Evolutionary conservation across 345 rosid genomes (phyloP), one percentile per base, ranked within the genome.

Genomic region (Ceriops zippeliana): DNA sequence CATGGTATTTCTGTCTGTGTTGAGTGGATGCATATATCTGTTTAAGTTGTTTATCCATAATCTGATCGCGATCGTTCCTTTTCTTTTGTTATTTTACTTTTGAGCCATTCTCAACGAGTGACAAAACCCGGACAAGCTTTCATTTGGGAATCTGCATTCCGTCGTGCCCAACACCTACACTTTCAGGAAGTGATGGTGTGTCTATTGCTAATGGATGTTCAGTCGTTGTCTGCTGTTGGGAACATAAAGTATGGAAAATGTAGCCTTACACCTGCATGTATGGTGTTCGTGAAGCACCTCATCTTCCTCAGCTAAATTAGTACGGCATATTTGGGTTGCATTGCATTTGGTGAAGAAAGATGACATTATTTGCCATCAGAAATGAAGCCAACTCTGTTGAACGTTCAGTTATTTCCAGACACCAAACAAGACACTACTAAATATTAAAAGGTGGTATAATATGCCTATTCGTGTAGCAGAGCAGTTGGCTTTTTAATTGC

Each of bases 111-210:
- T 42, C 56, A 73, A 42, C 13, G 7, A 64, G 65, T 67, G 71
- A 71, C 52, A 62, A 58, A 69, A 79, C 42, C 20, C 56, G 73
- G 58, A 70, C 75, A 78, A 72, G 69, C 46, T 38, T 72, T 7
- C 16, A 32, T 68, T 34, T 42, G 0, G 17, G 19, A 9, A 47
- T 47, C 6, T 42, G 13, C n/a, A 53, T 20, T 53, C 42, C 21
- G 7, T 32, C 31, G 49, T 15, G 7, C 54, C 42, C 38, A 49
- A 42, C 32, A 70, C 9, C 93, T 11, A 83, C 89, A 56, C 79
- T 86, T 68, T 69, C 85, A 11, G 93, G 84, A 73, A 78, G 86
- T 78, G 19, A 11, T 57, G 35, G 0, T 22, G 17, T 13, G 46
- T 62, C n/a, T 1, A 20, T 8, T 7, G 19, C 30, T 17, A 5